Conservation (phyloP, 2,329 filamentous ascomycete species). For the Teratosphaeria epicoccoides region DNA sequence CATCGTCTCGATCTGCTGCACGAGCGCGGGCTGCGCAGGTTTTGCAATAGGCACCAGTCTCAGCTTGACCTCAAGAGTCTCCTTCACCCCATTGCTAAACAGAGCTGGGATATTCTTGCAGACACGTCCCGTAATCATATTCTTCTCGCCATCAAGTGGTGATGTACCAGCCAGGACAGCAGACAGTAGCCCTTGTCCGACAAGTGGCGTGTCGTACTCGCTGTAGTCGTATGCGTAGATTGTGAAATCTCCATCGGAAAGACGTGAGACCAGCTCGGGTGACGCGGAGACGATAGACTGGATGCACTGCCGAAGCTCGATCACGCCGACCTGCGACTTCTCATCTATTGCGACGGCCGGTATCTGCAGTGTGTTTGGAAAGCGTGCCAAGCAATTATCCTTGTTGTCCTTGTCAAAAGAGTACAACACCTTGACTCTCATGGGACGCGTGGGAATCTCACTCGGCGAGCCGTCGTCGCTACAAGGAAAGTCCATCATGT, state of each 20-base stretch:
- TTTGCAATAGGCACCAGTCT: constrained; percentile 70
- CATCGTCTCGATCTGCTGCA: constrained; percentile 51
- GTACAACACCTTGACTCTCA: constrained; percentile 84
- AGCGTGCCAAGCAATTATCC: constrained; percentile 78
- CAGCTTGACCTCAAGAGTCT: constrained; percentile 87
- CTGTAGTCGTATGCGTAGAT: constrained; percentile 96
- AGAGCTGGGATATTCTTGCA: constrained; percentile 75
- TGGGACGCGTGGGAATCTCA: constrained; percentile 31
- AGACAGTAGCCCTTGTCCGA: constrained; percentile 92
- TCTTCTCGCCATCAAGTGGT: constrained; percentile 51
- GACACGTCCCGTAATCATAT: constrained; percentile 78
- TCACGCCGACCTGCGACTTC: constrained; percentile 67
- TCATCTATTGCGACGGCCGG: constrained; percentile 76
- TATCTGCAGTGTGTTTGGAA: constrained; percentile 67
- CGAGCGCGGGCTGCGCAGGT: constrained; percentile 49
- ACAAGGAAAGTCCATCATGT: not conserved
- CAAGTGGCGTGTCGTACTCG: constrained; percentile 82
- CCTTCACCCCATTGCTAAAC: constrained; percentile 70
- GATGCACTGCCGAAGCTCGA: constrained; percentile 79
- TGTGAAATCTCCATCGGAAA: constrained; percentile 70
- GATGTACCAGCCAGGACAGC: constrained; percentile 59
- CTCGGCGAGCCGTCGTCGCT: not conserved
- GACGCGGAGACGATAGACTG: constrained; percentile 69
- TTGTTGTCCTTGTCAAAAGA: constrained; percentile 86
- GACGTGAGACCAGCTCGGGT: constrained; percentile 69